Base-by-base conservation (phyloP, 345 rosid genomes). In the Passiflora organensis region DNA sequence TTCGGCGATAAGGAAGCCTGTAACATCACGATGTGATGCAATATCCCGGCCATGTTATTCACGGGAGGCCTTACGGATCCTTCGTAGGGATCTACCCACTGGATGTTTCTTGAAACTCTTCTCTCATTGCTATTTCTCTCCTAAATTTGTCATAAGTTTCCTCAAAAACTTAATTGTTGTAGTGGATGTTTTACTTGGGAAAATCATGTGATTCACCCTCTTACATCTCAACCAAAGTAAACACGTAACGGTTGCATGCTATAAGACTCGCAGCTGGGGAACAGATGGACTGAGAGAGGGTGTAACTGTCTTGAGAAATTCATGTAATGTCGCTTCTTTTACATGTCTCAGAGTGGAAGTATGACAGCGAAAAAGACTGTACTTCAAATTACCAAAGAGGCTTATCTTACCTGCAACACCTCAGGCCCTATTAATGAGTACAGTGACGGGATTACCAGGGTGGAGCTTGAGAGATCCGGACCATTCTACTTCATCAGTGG, bases 51-150 rank as follows among this genome's bases (percentile, higher is more conserved):
- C 0, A 80, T 86, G 67, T 73, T 53, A 51, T 44, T 69, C 5
- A 91, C 91, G 0, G 95, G 83, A 1, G 86, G 89, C 66, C 87
- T 60, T 72, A 48, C 77, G 1, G 86, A 77, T 24, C 73, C 73
- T 16, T 82, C 77, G n/a, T n/a, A n/a, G n/a, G n/a, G n/a, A n/a
- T n/a, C n/a, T n/a, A n/a, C n/a, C n/a, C n/a, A n/a, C n/a, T n/a
- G n/a, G n/a, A n/a, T n/a, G n/a, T n/a, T n/a, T n/a, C n/a, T n/a
- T n/a, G n/a, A n/a, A n/a, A 80, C 2, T 78, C 84, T 43, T 69
- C 71, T 4, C 66, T 63, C n/a, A 63, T 76, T 55, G 72, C 77
- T 77, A 73, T 78, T 6, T 32, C 6, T 45, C 2, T 13, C 59
- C 4, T 19, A 25, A 13, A 1, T 0, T 10, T 2, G 5, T 12